Evolutionary conservation across 176 grass and related monocot genomes (phyloP).

Genomic region (Pontederia crassipes): DNA sequence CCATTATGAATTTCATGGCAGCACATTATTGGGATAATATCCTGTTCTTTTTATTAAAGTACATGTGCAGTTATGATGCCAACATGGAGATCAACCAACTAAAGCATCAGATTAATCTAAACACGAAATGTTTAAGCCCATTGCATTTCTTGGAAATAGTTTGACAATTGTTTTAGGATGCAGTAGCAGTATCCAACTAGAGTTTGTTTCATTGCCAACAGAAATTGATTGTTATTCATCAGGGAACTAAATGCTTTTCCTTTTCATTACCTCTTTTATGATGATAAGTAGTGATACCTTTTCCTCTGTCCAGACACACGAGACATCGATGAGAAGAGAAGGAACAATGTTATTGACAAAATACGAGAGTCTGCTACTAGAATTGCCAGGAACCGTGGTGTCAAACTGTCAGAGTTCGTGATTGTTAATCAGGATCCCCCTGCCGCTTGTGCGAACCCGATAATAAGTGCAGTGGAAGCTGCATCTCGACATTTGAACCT

Average conservation of each 20-base stretch:
- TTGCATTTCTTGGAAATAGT: too few species aligned
- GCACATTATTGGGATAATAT: too few species aligned
- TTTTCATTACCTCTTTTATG: background rate
- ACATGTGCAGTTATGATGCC: too few species aligned
- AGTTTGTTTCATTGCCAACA: background rate
- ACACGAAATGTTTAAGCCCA: too few species aligned
- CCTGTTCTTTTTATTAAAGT: too few species aligned
- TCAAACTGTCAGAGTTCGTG: constrained; percentile 68
- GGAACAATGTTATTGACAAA: constrained; percentile 77
- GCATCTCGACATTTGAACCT: constrained; percentile 50
- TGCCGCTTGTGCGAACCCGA: constrained; percentile 58
- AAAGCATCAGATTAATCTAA: too few species aligned
- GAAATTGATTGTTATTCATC: background rate
- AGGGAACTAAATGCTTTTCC: background rate
- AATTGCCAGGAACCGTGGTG: constrained; percentile 48
- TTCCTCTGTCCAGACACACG: constrained; percentile 44
- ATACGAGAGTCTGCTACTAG: constrained; percentile 43
- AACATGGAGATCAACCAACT: too few species aligned
- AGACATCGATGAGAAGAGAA: constrained; percentile 82
- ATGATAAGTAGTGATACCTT: constrained; percentile 1
- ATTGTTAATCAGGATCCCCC: constrained; percentile 93
- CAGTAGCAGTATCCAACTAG: background rate
- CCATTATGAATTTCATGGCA: too few species aligned
- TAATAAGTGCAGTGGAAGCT: constrained; percentile 60
- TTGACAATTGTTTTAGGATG: too few species aligned